Percentiles rank a stretch among this genome's conserved stretches.
Evolutionary conservation across 2,329 filamentous ascomycete genomes (phyloP).

Genomic region (Anisogramma anomala): DNA sequence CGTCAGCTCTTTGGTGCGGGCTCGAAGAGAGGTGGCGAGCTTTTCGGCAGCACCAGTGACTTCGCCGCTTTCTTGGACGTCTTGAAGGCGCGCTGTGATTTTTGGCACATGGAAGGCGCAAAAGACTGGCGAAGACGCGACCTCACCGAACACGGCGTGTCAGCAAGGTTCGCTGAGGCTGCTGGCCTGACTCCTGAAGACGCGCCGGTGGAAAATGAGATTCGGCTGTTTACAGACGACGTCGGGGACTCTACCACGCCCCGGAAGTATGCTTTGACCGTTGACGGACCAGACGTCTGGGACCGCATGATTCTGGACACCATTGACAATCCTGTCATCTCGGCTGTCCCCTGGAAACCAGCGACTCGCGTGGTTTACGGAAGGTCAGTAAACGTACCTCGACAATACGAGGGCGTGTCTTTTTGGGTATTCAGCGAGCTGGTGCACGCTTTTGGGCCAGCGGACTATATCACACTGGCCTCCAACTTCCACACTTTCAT

Average conservation of each 20-base stretch:
- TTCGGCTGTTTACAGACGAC: constrained; percentile 5
- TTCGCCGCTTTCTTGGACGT: constrained; percentile 68
- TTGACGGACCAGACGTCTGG: constrained; percentile 22
- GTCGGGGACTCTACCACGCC: constrained; percentile 16
- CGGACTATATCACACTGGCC: constrained; percentile 73
- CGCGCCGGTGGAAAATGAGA: constrained; percentile 1
- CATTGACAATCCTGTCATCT: constrained; percentile 7
- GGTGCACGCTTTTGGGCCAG: constrained; percentile 59
- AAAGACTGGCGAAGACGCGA: constrained; percentile 59
- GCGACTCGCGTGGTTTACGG: constrained; percentile 47
- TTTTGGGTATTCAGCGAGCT: constrained; percentile 59
- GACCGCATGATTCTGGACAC: constrained; percentile 11
- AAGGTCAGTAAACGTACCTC: constrained; percentile 47
- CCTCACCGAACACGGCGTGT: constrained; percentile 7
- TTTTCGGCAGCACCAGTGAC: constrained; percentile 54
- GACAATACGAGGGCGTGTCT: constrained; percentile 44
- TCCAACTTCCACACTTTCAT: constrained; percentile 71
- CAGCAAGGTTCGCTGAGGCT: neutral
- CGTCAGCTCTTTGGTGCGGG: constrained; percentile 34
- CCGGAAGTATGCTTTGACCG: constrained; percentile 19
- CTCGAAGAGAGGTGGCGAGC: constrained; percentile 30
- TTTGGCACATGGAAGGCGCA: constrained; percentile 72
- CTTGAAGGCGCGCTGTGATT: constrained; percentile 64
- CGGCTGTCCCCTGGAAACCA: constrained; percentile 29
- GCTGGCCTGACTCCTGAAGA: neutral